These are phyloP conservation scores for Lophium mytilinum DNA, from an alignment of 495 filamentous ascomycete genomes.

Conservation along the genomic window DNA sequence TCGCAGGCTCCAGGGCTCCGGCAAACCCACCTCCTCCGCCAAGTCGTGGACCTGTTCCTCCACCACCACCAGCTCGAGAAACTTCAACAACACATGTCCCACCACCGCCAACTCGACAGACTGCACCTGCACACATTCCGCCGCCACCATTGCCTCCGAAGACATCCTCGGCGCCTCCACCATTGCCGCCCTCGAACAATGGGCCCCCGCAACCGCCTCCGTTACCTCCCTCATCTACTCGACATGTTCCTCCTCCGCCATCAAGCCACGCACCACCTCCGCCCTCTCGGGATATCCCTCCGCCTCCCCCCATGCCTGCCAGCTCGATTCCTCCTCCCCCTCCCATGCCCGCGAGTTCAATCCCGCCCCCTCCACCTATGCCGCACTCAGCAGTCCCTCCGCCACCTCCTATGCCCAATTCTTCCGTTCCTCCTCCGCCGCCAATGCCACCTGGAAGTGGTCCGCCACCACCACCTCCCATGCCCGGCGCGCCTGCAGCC, in stretches of 20 bases:
- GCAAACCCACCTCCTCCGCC: constrained; percentile 68
- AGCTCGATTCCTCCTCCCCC: constrained; percentile 26
- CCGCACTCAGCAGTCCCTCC: constrained; percentile 32
- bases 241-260: constrained; percentile 32
- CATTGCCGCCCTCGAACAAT: constrained; percentile 60
- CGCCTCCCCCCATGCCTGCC: constrained; percentile 22
- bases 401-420: constrained; percentile 37
- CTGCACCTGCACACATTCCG: constrained; percentile 37
- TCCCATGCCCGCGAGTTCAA: constrained; percentile 19
- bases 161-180: constrained; percentile 39
- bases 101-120: constrained; percentile 42
- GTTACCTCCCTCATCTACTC: constrained; percentile 15
- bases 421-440: constrained; percentile 57
- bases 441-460: constrained; percentile 58
- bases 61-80: constrained; percentile 36
- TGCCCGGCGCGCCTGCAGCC: constrained; percentile 38
- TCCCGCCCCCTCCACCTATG: constrained; percentile 39
- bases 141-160: constrained; percentile 68
- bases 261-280: constrained; percentile 10
- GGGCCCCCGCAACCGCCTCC: constrained; percentile 25
- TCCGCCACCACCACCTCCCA: constrained; percentile 43
- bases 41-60: constrained; percentile 48
- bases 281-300: constrained; percentile 16
- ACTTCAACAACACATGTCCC: constrained; percentile 37
- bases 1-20: constrained; percentile 57